Evolutionary conservation across 495 filamentous ascomycete species (phyloP), one percentile per base, ranked within the genome.

Genomic region (Hypoxylon crocopeplum): DNA sequence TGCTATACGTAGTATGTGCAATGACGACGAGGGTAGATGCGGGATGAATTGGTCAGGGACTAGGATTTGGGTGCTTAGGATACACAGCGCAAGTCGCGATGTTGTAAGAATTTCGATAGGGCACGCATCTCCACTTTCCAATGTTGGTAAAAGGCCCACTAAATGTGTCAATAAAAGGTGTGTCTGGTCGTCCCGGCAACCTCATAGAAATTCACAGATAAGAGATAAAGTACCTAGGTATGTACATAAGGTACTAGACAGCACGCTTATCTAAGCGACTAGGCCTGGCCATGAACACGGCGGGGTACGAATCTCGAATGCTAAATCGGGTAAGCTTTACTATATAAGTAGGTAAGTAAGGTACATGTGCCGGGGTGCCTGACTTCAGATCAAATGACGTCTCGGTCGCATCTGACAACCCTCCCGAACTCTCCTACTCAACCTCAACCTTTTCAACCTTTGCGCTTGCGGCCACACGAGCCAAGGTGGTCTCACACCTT

Each of bases 311-410:
- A 29, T 10, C 25, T 10, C 10, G 16, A 12, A 12, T 42, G 27
- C 49, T 29, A 27, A 24, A 42, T 53, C 29, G 27, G 49, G 49
- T 53, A 42, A 53, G 38, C 16, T 10, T 19, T 38, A 6, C n/a
- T 15, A 4, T 38, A 2, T 15, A 13, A 16, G 34, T 15, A 38
- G 13, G 34, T 38, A 13, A 12, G 38, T 44, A 29, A 12, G 10
- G 8, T 41, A 21, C 11, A n/a, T 12, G 20, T 17, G 7, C 7
- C 39, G 8, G 13, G 20, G 41, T 45, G 29, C 41, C 7, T 17
- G 5, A 17, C 21, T 29, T n/a, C 12, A 17, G 25, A 37, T 64
- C 61, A 64, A 64, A 64, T 64, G 61, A 64, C 61, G 61, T 64
- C 49, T 16, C 39, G 11, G 55, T 27, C 45, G 55, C 61, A 64